These are phyloP conservation scores for Monosporascus ibericus DNA, from an alignment of 2,329 filamentous ascomycete genomes.

Conservation along the genomic window DNA sequence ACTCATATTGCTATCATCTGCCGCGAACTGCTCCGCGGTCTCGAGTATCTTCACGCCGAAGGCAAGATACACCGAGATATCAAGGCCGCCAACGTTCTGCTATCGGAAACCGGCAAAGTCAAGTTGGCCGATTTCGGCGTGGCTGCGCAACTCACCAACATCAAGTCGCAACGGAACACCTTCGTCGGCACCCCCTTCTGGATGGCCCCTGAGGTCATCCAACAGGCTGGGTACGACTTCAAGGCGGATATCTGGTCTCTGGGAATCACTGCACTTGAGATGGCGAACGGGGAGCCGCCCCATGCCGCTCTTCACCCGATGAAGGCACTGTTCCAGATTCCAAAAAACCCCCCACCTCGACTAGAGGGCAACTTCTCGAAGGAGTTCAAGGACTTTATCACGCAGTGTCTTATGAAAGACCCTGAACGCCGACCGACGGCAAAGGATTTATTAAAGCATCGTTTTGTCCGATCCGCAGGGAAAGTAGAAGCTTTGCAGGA, in stretches of 20 bases:
- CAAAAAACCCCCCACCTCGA: conserved; percentile 77
- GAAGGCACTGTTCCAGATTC: conserved; percentile 89
- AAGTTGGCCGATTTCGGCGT: conserved; percentile 98
- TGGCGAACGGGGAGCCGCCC: conserved; percentile 84
- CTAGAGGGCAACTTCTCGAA: conserved; percentile 81
- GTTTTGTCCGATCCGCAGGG: conserved; percentile 80
- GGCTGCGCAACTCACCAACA: conserved; percentile 91
- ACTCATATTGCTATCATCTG: conserved; percentile 90
- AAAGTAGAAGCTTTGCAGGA: conserved; percentile 86
- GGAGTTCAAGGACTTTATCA: conserved; percentile 91
- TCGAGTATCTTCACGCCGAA: conserved; percentile 89
- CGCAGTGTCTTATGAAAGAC: conserved; percentile 87
- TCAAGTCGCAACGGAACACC: conserved; percentile 94
- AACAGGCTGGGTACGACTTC: conserved; percentile 76
- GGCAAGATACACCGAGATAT: conserved; percentile 97
- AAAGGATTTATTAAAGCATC: conserved; percentile 79
- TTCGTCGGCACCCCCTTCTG: conserved; percentile 97
- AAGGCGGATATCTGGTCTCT: conserved; percentile 93
- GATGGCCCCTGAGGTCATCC: conserved; percentile 95
- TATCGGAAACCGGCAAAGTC: conserved; percentile 85
- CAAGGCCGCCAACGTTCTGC: conserved; percentile 91
- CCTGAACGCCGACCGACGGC: conserved; percentile 78
- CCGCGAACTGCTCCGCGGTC: conserved; percentile 78
- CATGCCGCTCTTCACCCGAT: conserved; percentile 82
- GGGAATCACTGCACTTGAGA: conserved; percentile 85